Conservation (phyloP, 1,284 basidiomycete species). For the Tilletia walkeri region DNA sequence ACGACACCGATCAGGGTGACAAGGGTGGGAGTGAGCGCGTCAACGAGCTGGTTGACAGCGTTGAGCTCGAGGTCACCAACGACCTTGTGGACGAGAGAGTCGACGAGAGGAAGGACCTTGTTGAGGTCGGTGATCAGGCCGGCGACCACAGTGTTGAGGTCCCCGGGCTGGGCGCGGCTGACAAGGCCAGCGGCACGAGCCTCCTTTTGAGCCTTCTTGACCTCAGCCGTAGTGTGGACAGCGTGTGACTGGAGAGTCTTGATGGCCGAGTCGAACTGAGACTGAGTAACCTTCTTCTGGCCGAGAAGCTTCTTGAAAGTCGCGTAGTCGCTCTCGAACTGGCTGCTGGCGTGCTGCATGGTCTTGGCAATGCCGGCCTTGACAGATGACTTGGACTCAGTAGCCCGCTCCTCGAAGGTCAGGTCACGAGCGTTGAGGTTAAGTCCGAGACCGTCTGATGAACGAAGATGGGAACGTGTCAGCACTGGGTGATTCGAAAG, state of each 20-base stretch:
- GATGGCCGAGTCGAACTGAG: not conserved
- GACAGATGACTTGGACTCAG: not conserved
- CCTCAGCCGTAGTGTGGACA: not conserved
- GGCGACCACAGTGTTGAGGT: constrained; percentile 2
- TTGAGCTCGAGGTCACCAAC: constrained; percentile 2
- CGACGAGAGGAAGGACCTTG: not conserved
- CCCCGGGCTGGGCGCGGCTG: not conserved
- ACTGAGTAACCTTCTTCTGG: constrained; percentile 2
- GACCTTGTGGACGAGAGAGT: not conserved
- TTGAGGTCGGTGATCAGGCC: constrained; percentile 11
- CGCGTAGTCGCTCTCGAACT: not conserved
- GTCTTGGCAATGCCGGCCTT: not conserved
- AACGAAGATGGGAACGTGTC: not conserved
- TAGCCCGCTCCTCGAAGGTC: not conserved
- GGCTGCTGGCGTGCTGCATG: not conserved
- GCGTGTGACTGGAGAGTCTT: not conserved
- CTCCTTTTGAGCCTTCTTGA: not conserved
- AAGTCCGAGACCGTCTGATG: not conserved
- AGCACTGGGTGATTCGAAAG: not conserved
- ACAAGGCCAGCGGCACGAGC: not conserved
- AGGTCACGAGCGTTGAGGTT: not conserved
- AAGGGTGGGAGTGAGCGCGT: not conserved
- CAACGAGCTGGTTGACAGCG: not conserved
- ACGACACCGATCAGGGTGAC: not conserved
- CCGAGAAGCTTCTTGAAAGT: not conserved